Base-by-base conservation (phyloP, 441 rosid species). In the Macaranga tanarius region DNA sequence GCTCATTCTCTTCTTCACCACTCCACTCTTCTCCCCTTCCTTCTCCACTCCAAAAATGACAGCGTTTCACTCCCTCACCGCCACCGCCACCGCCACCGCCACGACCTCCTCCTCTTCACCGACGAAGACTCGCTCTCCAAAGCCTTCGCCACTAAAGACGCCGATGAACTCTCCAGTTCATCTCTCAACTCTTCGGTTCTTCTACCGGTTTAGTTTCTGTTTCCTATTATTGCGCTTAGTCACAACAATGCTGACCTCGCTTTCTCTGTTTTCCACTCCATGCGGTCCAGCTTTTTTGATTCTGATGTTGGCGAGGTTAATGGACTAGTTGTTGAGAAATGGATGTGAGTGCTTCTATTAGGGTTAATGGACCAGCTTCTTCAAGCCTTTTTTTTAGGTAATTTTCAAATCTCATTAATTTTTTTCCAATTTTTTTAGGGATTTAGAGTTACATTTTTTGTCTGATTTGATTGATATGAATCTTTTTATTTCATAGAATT, bases 231-330 rank as follows among this genome's bases (percentile, higher is more conserved):
- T 84, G 90, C 97, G 47, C 61, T 95, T 67, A 84, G 77, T 77
- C 85, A 93, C 44, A 80, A 79, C 77, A 90, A 95, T 84, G 80
- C 83, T 8, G 94, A 88, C 69, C 82, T 95, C 69, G 99, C 97
- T 2, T 44, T 92, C 65, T 90, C 97, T 40, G 82, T 95, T 67
- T 90, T 92, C 84, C 85, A 88, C 56, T 88, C 97, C 70, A 95
- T 95, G 97, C 95, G 94, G 31, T 75, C 90, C 44, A 89, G 91
- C 75, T 95, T 92, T 79, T n/a, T n/a, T n/a, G n/a, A n/a, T n/a
- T n/a, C n/a, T n/a, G 96, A 83, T 80, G 84, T 55, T 7, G 71
- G 84, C 77, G 95, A 91, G 70, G n/a, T n/a, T n/a, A 84, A 75
- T 74, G 89, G n/a, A n/a, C n/a, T n/a, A n/a, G n/a, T n/a, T n/a